A percentile compares a stretch with the other conserved stretches of the same genome.
Conservation (phyloP, 1,284 basidiomycete species). For the Serendipita sp. region DNA sequence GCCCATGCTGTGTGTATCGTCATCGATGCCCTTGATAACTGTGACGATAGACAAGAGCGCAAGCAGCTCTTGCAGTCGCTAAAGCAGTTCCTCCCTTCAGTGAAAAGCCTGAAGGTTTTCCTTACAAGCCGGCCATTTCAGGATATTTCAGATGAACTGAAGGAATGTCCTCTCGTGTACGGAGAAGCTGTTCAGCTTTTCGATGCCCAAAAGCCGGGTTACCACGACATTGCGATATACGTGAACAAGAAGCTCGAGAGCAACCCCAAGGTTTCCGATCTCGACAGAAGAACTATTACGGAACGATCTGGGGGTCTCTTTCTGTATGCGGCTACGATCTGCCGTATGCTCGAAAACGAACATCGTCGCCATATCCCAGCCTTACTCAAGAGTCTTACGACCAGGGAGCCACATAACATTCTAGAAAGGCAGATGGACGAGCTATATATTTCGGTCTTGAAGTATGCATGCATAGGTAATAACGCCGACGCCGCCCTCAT, state of each 20-base stretch:
- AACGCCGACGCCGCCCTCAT: too few species aligned
- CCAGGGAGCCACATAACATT: too few species aligned
- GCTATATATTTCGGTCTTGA: too few species aligned
- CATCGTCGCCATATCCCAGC: too few species aligned
- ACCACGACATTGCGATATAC: conserved; percentile 13
- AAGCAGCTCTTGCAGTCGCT: conserved; percentile 9
- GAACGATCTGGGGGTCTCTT: conserved; percentile 19
- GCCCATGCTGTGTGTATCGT: conserved; percentile 24
- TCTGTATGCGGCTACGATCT: conserved; percentile 20
- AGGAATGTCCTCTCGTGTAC: conserved; percentile 1
- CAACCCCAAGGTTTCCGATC: background rate
- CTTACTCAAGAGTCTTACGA: too few species aligned
- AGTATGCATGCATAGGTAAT: too few species aligned
- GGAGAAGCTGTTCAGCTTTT: conserved; percentile 11
- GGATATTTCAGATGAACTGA: conserved; percentile 15
- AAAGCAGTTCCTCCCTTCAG: conserved; percentile 16
- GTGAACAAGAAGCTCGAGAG: background rate
- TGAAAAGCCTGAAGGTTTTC: conserved; percentile 19
- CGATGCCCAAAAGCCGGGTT: conserved; percentile 7
- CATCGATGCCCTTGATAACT: conserved; percentile 24
- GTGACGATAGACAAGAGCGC: conserved; percentile 9
- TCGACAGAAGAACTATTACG: background rate
- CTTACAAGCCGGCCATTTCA: conserved; percentile 19
- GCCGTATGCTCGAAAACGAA: conserved; percentile 14
- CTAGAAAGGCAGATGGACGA: too few species aligned